Percentiles rank a stretch among this genome's conserved stretches.
Conservation (phyloP, 306 rosid species). For the Rosa multiflora region DNA sequence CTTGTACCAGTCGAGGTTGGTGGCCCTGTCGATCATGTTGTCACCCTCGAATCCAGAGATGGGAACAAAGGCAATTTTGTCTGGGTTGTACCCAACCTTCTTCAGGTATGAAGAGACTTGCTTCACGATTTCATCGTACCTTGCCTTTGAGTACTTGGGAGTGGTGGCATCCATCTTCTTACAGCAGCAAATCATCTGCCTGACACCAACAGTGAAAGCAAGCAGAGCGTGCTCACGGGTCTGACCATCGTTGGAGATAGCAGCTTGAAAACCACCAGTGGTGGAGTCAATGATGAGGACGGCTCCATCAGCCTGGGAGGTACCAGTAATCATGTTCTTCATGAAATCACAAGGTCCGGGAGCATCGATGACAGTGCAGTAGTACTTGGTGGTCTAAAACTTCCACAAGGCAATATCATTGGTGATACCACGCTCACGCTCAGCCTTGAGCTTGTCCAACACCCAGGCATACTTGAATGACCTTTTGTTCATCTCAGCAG, state of each 20-base stretch:
- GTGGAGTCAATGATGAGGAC: slow-evolving; percentile 42
- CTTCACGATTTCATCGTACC: slow-evolving; percentile 41
- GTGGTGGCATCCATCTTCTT: slow-evolving; percentile 45
- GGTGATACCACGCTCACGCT: slow-evolving; percentile 44
- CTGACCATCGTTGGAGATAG: slow-evolving; percentile 44
- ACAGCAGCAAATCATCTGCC: slow-evolving; percentile 42
- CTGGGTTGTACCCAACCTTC: slow-evolving; percentile 44
- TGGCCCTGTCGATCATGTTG: slow-evolving; percentile 45
- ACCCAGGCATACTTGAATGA: slow-evolving; percentile 48
- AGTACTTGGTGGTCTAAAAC: slow-evolving; percentile 42
- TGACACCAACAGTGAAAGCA: slow-evolving; percentile 41
- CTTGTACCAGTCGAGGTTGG: slow-evolving; percentile 45
- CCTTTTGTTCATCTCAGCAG: slow-evolving; percentile 46
- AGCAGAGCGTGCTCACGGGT: slow-evolving; percentile 43
- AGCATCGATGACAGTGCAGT: slow-evolving; percentile 47
- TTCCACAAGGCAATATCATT: slow-evolving; percentile 43
- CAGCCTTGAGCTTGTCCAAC: slow-evolving; percentile 48
- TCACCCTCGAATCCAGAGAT: slow-evolving; percentile 43
- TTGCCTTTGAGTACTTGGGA: slow-evolving; percentile 39
- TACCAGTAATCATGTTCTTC: slow-evolving; percentile 48
- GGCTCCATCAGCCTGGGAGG: slow-evolving; percentile 45
- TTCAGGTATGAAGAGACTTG: slow-evolving; percentile 37
- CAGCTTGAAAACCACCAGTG: slow-evolving; percentile 47
- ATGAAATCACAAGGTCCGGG: slow-evolving; percentile 46
- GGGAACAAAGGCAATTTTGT: slow-evolving; percentile 38